Evolutionary conservation across 2,329 filamentous ascomycete species (phyloP).

Genomic region (Trichoderma citrinoviride): DNA sequence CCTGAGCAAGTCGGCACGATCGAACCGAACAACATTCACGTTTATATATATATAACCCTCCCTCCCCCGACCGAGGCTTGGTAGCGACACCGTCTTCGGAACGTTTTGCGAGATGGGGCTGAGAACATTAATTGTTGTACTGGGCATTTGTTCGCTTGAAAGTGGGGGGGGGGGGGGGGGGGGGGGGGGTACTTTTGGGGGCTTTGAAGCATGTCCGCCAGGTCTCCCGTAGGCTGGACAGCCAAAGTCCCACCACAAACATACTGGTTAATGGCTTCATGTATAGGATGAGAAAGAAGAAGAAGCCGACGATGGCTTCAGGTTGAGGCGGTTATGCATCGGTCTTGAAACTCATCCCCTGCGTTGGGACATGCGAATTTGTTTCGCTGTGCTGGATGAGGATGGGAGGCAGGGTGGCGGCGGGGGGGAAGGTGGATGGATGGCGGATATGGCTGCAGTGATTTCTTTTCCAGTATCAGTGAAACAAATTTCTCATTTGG

Average conservation of each 20-base stretch:
- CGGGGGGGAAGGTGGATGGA: background rate
- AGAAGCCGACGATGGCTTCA: background rate
- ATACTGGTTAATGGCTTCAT: background rate
- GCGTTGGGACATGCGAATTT: too few relatives aligned
- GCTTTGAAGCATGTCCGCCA: slow-evolving; percentile 20
- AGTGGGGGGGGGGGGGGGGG: background rate
- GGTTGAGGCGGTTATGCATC: background rate
- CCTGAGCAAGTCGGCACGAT: background rate
- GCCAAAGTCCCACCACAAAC: background rate
- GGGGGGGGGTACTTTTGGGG: too few relatives aligned
- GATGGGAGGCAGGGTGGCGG: too few relatives aligned
- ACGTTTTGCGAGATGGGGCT: background rate
- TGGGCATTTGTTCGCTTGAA: background rate
- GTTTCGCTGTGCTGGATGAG: background rate
- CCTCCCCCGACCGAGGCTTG: background rate
- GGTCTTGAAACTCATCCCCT: too few relatives aligned
- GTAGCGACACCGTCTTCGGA: background rate
- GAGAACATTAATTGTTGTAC: background rate
- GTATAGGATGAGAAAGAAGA: too few relatives aligned
- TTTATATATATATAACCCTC: background rate
- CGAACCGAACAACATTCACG: slow-evolving; percentile 15
- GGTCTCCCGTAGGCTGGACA: slow-evolving; percentile 25
- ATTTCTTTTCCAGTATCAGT: background rate
- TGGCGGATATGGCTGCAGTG: too few relatives aligned
- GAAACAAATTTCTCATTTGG: too few relatives aligned